Conservation (phyloP, 2,329 filamentous ascomycete species). For the Phaeosphaeriaceae sp. region DNA sequence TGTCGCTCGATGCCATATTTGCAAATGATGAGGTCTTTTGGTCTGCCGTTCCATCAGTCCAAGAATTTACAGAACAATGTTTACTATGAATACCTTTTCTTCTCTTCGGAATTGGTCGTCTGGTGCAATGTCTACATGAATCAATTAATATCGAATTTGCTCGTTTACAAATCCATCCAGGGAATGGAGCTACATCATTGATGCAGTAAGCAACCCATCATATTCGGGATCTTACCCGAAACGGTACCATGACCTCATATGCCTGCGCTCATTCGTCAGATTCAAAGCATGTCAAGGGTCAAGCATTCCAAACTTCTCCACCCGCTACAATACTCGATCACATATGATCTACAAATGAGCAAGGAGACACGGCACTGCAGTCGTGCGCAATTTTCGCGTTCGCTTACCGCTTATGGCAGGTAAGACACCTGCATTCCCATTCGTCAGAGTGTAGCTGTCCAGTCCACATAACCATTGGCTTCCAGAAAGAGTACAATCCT, state of each 20-base stretch:
- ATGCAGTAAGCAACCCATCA: background rate
- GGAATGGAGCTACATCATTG: background rate
- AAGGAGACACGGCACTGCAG: background rate
- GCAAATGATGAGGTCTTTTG: background rate
- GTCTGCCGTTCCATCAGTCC: background rate
- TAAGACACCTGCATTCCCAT: background rate
- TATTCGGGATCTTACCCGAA: background rate
- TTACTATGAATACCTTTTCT: background rate
- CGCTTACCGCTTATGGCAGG: background rate
- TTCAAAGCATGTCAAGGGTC: background rate
- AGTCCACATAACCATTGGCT: background rate
- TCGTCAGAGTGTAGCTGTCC: slow-evolving; percentile 8
- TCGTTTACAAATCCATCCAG: background rate
- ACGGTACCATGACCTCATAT: background rate
- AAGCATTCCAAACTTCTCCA: background rate
- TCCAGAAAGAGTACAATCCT: background rate
- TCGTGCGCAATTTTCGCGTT: background rate
- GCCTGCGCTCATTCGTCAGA: background rate
- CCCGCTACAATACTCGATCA: background rate
- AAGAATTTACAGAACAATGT: background rate
- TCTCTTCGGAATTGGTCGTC: background rate
- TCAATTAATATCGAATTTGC: background rate
- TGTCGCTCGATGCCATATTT: background rate
- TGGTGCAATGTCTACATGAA: background rate
- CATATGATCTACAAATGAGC: background rate